Evolutionary conservation across 352 stramenopile species (phyloP), one percentile per base, ranked within the genome.

Genomic region (Pythium aristosporum): DNA sequence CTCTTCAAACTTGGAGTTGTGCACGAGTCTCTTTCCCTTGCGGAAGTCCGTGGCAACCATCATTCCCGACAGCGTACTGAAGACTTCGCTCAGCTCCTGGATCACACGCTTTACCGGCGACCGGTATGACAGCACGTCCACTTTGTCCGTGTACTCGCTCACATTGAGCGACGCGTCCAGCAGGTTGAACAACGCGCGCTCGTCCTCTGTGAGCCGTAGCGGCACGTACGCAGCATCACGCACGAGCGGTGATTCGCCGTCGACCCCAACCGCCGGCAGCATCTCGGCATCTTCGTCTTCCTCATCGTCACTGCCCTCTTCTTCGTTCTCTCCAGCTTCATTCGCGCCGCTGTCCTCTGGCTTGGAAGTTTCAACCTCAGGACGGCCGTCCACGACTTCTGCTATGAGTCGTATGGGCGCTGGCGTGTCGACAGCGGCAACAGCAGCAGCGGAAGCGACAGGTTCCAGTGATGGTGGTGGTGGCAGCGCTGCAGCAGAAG

Each of bases 151-250:
- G 76, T 99, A 98, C 63, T 94, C 84, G 72, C 89, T 97, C 43
- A 98, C 94, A 30, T 75, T 85, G 34, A 99, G 82, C 50, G 96
- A 83, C 1, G 94, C 94, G 71, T 98, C 93, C 16, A 99, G 79
- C 30, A 96, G 80, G 28, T 93, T 88, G 62, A 98, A 71, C 49
- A 97, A 79, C 80, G 96, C 97, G 53, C 96, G 88, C 71, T 98
- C 94, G 55, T 97, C 91, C 61, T 97, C 94, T n/a, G 82, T 97
- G 25, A 99, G 80, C n/a, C 96, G 91, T 61, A 99, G 69, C 15
- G 96, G 96, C 60, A 98, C 98, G n/a, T 47, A 71, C 50, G 53
- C 57, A 42, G 50, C 64, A 23, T 46, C 44, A 15, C 37, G 64
- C 51, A 51, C 32, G 57, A 64, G 47, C 47, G 46, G 57, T n/a